A percentile compares a stretch with the other conserved stretches of the same genome.
Evolutionary conservation across 257 asterid species (phyloP).

Genomic region (Orobanche coerulescens): DNA sequence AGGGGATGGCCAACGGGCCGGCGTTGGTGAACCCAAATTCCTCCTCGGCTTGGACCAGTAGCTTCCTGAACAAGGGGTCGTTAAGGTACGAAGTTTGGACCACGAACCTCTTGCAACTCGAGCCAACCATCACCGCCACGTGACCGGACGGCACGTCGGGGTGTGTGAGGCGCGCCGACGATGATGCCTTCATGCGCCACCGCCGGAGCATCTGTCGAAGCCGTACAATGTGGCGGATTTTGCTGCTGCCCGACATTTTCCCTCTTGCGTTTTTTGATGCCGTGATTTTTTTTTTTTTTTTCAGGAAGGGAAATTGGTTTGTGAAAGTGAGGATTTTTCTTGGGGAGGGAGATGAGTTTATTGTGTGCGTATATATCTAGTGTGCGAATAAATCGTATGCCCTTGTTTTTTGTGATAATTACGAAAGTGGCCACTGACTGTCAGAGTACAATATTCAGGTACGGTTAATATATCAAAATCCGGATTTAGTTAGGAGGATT

Average conservation of each 20-base stretch:
- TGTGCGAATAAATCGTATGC: constrained; percentile 1
- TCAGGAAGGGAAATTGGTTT: not conserved
- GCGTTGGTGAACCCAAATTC: constrained; percentile 49
- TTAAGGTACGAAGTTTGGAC: constrained; percentile 46
- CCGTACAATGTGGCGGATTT: constrained; percentile 51
- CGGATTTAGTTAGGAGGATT: not conserved
- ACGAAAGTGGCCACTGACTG: constrained; percentile 21
- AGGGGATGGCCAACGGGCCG: constrained; percentile 56
- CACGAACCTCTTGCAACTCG: constrained; percentile 34
- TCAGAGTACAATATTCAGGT: constrained; percentile 4
- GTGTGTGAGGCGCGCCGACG: constrained; percentile 31
- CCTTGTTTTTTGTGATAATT: constrained; percentile 27
- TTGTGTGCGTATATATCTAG: constrained; percentile 30
- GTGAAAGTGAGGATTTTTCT: no score
- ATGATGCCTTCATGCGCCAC: constrained; percentile 56
- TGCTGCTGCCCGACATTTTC: constrained; percentile 51
- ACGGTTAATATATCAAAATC: not conserved
- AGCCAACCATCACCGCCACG: constrained; percentile 53
- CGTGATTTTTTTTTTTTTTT: not conserved
- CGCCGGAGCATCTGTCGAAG: constrained; percentile 55
- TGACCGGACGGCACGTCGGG: constrained; percentile 67
- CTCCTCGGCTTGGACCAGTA: constrained; percentile 48
- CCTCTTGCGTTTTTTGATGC: not conserved
- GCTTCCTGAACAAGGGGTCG: constrained; percentile 54
- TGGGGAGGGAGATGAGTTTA: no score